Base-by-base conservation (phyloP, 805 yeast species). In the Kodamaea leandrae region DNA sequence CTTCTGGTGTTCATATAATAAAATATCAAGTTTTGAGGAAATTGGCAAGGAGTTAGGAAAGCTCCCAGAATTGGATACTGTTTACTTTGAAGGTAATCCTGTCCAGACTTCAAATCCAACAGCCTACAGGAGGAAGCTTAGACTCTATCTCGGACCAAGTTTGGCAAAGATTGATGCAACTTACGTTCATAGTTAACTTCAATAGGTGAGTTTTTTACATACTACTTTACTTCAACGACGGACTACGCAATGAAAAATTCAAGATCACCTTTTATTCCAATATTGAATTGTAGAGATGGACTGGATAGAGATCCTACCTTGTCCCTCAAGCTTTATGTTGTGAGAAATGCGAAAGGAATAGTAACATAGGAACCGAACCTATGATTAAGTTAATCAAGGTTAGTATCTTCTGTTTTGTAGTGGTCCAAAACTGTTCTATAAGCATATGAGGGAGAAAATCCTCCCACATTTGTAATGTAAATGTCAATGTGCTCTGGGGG, bases 361-460 rank as follows among this genome's bases (percentile, higher is more conserved):
- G n/a, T n/a, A n/a, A n/a, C n/a, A n/a, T n/a, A n/a, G n/a, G n/a
- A n/a, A n/a, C n/a, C n/a, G n/a, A n/a, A n/a, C n/a, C n/a, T n/a
- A n/a, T 21, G 25, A 21, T 7, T 21, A 21, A 20, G 14, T 33
- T 62, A 71, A 43, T 72, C 80, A 47, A 83, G 66, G 52, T 72
- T 73, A 44, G 78, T 86, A 67, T 93, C 98, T 54, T 83, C 89
- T 39, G 82, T 78, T 62, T 85, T 84, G 64, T 93, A 93, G 64
- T 91, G 88, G 63, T 93, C 99, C 68, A 90, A 78, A 15, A 93
- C 96, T 41, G 93, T 85, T 64, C 99, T 82, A 64, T 93, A 93
- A 41, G 93, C 85, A 66, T 93, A 93, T 53, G 91, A 87, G 35
- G 99, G 98, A 18, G 98, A 86, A 60, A 86, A 89, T 12, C 98